These are phyloP conservation scores for Harringtonia aguacate DNA, from an alignment of 2,329 filamentous ascomycete species.

Conservation along the genomic window DNA sequence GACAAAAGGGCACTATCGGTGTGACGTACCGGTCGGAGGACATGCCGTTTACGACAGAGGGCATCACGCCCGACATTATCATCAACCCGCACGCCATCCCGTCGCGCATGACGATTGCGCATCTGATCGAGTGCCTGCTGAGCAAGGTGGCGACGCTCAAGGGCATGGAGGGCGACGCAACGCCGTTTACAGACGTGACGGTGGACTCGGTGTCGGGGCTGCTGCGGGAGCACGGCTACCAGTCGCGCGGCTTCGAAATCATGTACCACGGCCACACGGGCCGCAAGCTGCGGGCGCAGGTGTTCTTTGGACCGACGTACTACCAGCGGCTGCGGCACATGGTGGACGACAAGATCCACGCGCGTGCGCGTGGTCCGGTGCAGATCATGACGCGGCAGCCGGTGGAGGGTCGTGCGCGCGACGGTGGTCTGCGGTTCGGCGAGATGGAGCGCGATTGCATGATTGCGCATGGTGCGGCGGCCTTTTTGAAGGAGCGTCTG, in stretches of 20 bases:
- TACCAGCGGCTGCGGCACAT: slow-evolving; percentile 98
- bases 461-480: slow-evolving; percentile 97
- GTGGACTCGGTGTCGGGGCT: slow-evolving; percentile 86
- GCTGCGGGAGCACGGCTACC: slow-evolving; percentile 82
- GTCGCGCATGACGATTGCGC: slow-evolving; percentile 99
- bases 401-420: slow-evolving; percentile 94
- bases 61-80: slow-evolving; percentile 88
- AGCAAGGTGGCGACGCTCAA: slow-evolving; percentile 91
- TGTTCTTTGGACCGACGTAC: slow-evolving; percentile 96
- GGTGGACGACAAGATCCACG: slow-evolving; percentile 99
- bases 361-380: slow-evolving; percentile 89
- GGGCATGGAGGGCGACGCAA: slow-evolving; percentile 93
- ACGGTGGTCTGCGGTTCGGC: slow-evolving; percentile 97
- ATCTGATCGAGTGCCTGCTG: slow-evolving; percentile 97
- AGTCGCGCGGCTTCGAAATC: slow-evolving; percentile 93
- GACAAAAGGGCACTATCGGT: slow-evolving; percentile 98
- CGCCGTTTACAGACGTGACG: slow-evolving; percentile 94
- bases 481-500: slow-evolving; percentile 93
- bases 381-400: slow-evolving; percentile 97
- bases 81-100: slow-evolving; percentile 99
- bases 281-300: slow-evolving; percentile 81
- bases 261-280: slow-evolving; percentile 99
- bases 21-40: slow-evolving; percentile 96
- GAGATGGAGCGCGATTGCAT: slow-evolving; percentile 99
- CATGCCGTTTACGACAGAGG: slow-evolving; percentile 94